Base-by-base conservation (phyloP, 345 rosid genomes). In the Viola odorata region DNA sequence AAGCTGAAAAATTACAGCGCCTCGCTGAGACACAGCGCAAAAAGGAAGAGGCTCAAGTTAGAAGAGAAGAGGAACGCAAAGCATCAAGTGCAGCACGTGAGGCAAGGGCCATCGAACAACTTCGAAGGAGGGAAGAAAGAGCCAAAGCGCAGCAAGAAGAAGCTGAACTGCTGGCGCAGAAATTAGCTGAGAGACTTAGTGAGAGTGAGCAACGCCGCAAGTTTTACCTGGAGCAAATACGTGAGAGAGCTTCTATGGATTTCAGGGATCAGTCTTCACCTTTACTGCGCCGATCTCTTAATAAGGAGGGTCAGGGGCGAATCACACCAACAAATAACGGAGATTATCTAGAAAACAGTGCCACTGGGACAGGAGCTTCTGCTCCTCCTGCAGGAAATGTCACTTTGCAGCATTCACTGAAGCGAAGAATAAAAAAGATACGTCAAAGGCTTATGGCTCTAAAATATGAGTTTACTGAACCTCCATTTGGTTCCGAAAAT, bases 111-210 rank as follows among this genome's bases (percentile, higher is more conserved):
- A 67, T 84, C 61, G 87, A 82, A 75, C 89, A 84, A 70, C 89
- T 84, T 66, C 84, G 89, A 45, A 72, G 85, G 69, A 80, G 80
- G 80, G 89, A 86, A 72, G 84, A 77, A 57, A 82, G 89, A 80
- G 89, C 80, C 63, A 86, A 80, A 67, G 94, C 86, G 37, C 94
- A 86, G 74, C 94, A 84, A 75, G 94, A 86, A 78, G 94, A 86
- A 80, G 89, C 94, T 68, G 94, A 86, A 73, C 69, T 86, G 59
- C 73, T 86, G 62, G 94, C 86, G 7, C 94, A 77, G 66, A 86
- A 86, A 68, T 82, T 86, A 72, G 84, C 85, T 39, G 94, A 86
- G 81, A 82, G 68, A 60, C 89, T 86, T 11, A 75, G 78, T 32
- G 94, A 86, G 68, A 86, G 94, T 69, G 83, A 86, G 70, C 94